These are phyloP conservation scores for Parasitella parasitica DNA, from an alignment of 371 early-diverging fungal species.

Conservation along the genomic window DNA sequence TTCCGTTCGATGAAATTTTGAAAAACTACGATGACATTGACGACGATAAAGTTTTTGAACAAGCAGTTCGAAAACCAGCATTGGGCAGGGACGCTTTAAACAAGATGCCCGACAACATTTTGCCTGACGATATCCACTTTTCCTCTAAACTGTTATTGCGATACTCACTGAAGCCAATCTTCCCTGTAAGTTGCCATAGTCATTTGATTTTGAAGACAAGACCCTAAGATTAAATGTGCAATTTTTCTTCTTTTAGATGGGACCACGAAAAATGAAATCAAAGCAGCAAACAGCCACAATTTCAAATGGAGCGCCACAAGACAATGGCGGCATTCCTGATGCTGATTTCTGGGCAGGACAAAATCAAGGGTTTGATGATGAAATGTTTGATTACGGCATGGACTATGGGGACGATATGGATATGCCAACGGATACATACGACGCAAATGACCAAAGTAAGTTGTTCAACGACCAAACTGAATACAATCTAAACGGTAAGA, in stretches of 20 bases:
- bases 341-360: constrained; percentile 45
- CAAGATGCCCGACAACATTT: constrained; percentile 52
- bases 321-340: constrained; percentile 28
- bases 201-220: not conserved
- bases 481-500: too few relatives aligned
- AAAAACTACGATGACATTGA: constrained; percentile 50
- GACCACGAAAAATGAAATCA: not conserved
- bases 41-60: constrained; percentile 72
- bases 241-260: too few relatives aligned
- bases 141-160: constrained; percentile 77
- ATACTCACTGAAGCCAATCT: constrained; percentile 79
- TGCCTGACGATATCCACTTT: constrained; percentile 90
- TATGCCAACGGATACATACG: constrained; percentile 14
- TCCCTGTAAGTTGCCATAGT: constrained; percentile 47
- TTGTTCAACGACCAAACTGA: not conserved
- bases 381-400: constrained; percentile 10
- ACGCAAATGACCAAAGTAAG: constrained; percentile 28
- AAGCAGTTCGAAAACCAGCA: constrained; percentile 52
- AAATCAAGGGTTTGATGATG: not conserved
- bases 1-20: not conserved
- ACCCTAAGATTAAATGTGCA: not conserved
- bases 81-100: constrained; percentile 37
- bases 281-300: not conserved
- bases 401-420: constrained; percentile 11
- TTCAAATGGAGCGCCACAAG: not conserved